Evolutionary conservation across 1,284 basidiomycete species (phyloP), one percentile per base, ranked within the genome.

Genomic region (Blastosporella zonata): DNA sequence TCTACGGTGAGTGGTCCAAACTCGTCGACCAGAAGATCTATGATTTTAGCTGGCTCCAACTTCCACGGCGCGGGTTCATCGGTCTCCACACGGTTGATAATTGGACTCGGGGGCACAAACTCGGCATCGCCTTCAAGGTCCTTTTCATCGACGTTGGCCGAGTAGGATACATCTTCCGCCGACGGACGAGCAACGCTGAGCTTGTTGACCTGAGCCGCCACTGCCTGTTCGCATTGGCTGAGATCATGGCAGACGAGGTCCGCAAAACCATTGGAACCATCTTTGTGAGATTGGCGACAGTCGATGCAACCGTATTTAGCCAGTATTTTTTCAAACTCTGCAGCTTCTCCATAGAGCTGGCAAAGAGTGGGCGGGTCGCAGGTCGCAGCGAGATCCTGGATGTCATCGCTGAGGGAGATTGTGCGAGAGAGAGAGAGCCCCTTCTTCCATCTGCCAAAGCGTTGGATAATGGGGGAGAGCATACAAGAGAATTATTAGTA

Each of bases 1-100:
- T 66, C 64, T 1, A 61, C 59, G 1, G 69, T 65, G 9, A 80
- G 64, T 2, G 72, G 55, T 0, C 73, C 75, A 49, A 81, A 78
- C 56, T 82, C 78, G 42, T 72, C 65, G 27, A 63, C 57, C 15
- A 79, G 63, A 6, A 79, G 59, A 20, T 59, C 50, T 9, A 77
- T 58, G 18, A 77, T 61, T 47, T 74, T 63, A 6, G 66, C 56
- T 1, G 72, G 66, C 18, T 69, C 57, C 13, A 73, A 59, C 39
- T 61, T 65, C 61, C 64, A 63, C 12, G 51, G 44, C 20, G 63
- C 64, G 6, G 48, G 56, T 13, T 66, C 63, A 3, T 54, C 43
- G 7, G 48, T 42, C 25, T 50, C 44, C n/a, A 52, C 47, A 28
- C 54, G 49, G 47, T 55, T 46, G 17, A 59, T 57, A 17, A 47